A percentile compares a stretch with the other conserved stretches of the same genome.
Conservation (phyloP, 805 yeast genomes). For the Saccharomycopsis synnaedendra region DNA sequence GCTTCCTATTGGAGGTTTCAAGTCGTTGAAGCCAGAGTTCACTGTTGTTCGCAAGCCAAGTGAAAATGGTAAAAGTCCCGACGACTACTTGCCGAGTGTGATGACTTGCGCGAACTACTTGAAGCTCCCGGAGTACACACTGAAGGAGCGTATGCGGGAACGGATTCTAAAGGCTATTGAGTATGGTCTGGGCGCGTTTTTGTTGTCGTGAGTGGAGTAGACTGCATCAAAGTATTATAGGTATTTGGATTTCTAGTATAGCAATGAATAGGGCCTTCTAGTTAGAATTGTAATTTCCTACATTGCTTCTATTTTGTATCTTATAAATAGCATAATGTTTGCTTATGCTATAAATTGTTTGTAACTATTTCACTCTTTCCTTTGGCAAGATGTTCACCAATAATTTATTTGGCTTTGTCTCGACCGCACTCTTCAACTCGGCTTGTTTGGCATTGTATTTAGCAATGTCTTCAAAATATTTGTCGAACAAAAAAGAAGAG, state of each 20-base stretch:
- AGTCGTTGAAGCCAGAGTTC: constrained; percentile 64
- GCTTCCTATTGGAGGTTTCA: constrained; percentile 89
- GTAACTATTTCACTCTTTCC: constrained; percentile 41
- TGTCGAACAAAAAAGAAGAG: constrained; percentile 83
- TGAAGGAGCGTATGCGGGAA: constrained; percentile 43
- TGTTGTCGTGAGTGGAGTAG: constrained; percentile 40
- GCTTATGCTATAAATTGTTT: background rate
- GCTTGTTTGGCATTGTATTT: constrained; percentile 37
- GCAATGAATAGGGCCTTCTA: background rate
- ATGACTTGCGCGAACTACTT: constrained; percentile 97
- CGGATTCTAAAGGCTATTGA: constrained; percentile 59
- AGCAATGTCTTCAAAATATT: constrained; percentile 62
- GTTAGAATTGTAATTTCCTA: background rate
- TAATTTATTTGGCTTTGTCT: constrained; percentile 33
- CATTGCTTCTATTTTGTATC: background rate
- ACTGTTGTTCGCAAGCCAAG: constrained; percentile 79
- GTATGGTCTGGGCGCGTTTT: constrained; percentile 85
- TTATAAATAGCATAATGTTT: background rate
- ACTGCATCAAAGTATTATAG: background rate
- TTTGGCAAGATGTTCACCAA: constrained; percentile 54
- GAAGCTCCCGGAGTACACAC: constrained; percentile 75
- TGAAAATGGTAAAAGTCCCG: constrained; percentile 51
- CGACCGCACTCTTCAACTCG: constrained; percentile 27
- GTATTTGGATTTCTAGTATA: background rate
- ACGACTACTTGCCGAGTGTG: constrained; percentile 86